Base-by-base conservation (phyloP, 441 rosid species). In the Cnidoscolus chayamansa region DNA sequence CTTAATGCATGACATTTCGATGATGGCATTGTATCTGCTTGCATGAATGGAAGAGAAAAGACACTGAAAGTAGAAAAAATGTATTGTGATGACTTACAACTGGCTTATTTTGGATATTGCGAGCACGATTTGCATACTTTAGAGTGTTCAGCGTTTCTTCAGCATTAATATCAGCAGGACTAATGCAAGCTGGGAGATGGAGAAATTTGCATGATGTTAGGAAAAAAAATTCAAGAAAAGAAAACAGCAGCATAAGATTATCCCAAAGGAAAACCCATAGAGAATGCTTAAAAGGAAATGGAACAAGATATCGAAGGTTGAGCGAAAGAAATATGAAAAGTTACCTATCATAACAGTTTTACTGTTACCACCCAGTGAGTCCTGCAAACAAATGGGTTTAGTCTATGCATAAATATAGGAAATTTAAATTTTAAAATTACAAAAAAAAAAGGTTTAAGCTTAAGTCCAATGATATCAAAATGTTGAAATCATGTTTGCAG, bases 281-380 rank as follows among this genome's bases (percentile, higher is more conserved):
- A 45, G 9, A 72, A 40, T 48, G 30, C n/a, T 62, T 31, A 13
- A 13, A 48, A 71, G 31, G 69, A 71, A 65, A 77, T 35, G 62
- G 35, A 60, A 70, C 10, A 63, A 67, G 19, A 47, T 0, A 60
- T 62, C 56, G 61, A 35, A 71, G 11, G 55, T 43, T 16, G 47
- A 75, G 45, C 3, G 8, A 48, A 37, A 56, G 51, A 25, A 16
- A 11, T 19, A 61, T 48, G n/a, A 40, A 65, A 65, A 59, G 40
- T 78, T 86, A 93, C 99, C 99, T 83, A 95, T 93, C 99, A 95
- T 95, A 53, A 90, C 95, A 32, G 99, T 95, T 86, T 96, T 89
- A 86, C 97, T 95, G 86, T 95, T 95, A 35, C 99, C 99, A 16
- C 99, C 99, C 53, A 95, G 99, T 13, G 99, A 95, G 85, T 95